These are phyloP conservation scores for Azolla pinnata DNA, from an alignment of 75 land plant genomes.

Conservation along the genomic window DNA sequence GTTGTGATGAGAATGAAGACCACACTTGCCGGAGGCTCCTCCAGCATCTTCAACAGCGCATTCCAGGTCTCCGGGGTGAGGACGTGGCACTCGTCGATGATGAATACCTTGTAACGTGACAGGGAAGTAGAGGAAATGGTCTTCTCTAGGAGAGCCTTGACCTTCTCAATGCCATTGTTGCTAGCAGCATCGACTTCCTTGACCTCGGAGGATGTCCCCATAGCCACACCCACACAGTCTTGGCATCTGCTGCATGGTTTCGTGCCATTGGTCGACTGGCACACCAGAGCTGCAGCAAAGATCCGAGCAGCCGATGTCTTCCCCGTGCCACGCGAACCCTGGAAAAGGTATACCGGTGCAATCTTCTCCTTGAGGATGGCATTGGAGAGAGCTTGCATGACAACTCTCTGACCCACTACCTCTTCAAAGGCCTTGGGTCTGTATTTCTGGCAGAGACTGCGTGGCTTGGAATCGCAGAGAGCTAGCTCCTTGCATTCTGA, in stretches of 20 bases:
- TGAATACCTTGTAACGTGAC: slow-evolving; percentile 34
- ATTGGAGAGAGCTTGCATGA: slow-evolving; percentile 27
- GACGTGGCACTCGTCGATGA: slow-evolving; percentile 42
- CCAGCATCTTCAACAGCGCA: slow-evolving; percentile 30
- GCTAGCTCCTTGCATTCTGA: slow-evolving; percentile 10
- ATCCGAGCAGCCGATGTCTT: slow-evolving; percentile 46
- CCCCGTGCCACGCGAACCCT: slow-evolving; percentile 51
- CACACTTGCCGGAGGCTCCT: slow-evolving; percentile 32
- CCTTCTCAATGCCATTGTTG: slow-evolving; percentile 18
- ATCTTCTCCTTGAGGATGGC: slow-evolving; percentile 35
- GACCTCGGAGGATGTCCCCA: slow-evolving; percentile 29
- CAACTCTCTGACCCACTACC: slow-evolving; percentile 36
- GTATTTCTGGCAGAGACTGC: slow-evolving; percentile 43
- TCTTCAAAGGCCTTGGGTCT: slow-evolving; percentile 37
- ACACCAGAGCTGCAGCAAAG: slow-evolving; percentile 38
- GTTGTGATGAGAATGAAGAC: slow-evolving; percentile 45
- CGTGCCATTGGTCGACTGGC: slow-evolving; percentile 15
- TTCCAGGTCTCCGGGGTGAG: slow-evolving; percentile 33
- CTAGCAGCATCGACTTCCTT: slow-evolving; percentile 38
- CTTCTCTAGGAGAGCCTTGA: slow-evolving; percentile 14
- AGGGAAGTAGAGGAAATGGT: slow-evolving; percentile 13
- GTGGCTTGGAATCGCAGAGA: slow-evolving; percentile 4
- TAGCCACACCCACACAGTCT: slow-evolving; percentile 18
- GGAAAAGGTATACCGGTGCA: slow-evolving; percentile 43
- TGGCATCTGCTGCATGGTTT: slow-evolving; percentile 37